A percentile compares a stretch with the other conserved stretches of the same genome.
Evolutionary conservation across 805 yeast genomes (phyloP).

Genomic region (Lachancea mirantina): DNA sequence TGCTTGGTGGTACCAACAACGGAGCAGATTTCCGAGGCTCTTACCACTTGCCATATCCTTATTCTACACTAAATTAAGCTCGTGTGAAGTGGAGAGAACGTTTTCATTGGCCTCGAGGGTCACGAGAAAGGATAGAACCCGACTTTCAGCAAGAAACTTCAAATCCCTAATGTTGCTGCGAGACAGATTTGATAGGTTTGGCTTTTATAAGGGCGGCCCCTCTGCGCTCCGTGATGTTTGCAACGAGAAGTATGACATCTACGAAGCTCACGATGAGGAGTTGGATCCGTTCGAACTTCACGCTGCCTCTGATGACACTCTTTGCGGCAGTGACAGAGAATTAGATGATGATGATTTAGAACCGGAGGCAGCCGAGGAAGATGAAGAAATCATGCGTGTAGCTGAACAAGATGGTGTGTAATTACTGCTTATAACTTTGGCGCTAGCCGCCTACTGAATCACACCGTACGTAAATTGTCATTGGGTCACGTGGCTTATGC

Average conservation of each 20-base stretch:
- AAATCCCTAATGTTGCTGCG: slow-evolving; percentile 5
- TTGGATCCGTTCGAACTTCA: slow-evolving; percentile 1
- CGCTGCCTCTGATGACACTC: slow-evolving; percentile 2
- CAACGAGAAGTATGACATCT: slow-evolving; percentile 1
- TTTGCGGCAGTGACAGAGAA: background rate
- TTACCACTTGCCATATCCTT: slow-evolving; percentile 6
- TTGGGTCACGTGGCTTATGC: no score
- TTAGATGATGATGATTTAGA: background rate
- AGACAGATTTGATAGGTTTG: slow-evolving; percentile 6
- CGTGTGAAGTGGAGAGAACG: slow-evolving; percentile 6
- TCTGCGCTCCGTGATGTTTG: slow-evolving; percentile 1
- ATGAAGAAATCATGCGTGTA: no score
- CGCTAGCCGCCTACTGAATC: no score
- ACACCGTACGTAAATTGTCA: no score
- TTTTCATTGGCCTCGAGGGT: slow-evolving; percentile 3
- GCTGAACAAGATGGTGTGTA: no score
- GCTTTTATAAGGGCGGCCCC: slow-evolving; percentile 5
- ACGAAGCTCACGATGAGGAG: background rate
- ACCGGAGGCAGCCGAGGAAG: background rate
- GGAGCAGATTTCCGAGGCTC: slow-evolving; percentile 2
- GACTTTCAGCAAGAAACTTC: background rate
- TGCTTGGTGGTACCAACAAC: slow-evolving; percentile 9
- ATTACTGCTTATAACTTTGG: no score
- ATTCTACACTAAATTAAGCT: slow-evolving; percentile 8
- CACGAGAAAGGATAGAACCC: slow-evolving; percentile 3